A percentile compares a stretch with the other conserved stretches of the same genome.
Evolutionary conservation across 2,329 filamentous ascomycete genomes (phyloP).

Genomic region (Talaromyces sp.): DNA sequence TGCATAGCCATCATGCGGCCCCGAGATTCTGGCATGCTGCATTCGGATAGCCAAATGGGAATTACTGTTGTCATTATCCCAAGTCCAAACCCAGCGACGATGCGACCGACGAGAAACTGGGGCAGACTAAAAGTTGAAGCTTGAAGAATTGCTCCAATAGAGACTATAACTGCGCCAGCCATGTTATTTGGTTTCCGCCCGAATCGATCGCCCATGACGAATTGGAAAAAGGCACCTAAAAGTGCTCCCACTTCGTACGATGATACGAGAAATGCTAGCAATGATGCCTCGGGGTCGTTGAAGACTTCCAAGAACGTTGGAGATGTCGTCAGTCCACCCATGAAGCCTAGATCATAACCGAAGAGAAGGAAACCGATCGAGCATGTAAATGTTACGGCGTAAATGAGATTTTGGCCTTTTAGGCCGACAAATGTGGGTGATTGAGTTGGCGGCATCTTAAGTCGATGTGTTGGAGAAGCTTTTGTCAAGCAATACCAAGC

Average conservation of each 20-base stretch:
- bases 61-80: conserved; percentile 30
- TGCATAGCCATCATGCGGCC: conserved; percentile 32
- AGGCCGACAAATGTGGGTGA: conserved; percentile 15
- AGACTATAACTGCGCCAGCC: conserved; percentile 34
- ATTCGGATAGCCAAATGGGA: conserved; percentile 28
- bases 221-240: conserved; percentile 32
- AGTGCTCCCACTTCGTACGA: conserved; percentile 31
- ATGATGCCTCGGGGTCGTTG: conserved; percentile 23
- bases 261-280: conserved; percentile 25
- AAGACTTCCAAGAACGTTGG: conserved; percentile 14
- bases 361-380: conserved; percentile 48
- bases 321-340: conserved; percentile 13
- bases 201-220: conserved; percentile 44
- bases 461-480: neutral
- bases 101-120: conserved; percentile 27
- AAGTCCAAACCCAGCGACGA: conserved; percentile 27
- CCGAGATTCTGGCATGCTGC: conserved; percentile 8
- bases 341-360: conserved; percentile 47
- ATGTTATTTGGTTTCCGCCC: conserved; percentile 48
- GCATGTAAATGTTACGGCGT: conserved; percentile 25
- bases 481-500: neutral
- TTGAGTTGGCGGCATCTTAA: conserved; percentile 1
- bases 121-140: conserved; percentile 18
- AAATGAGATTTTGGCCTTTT: conserved; percentile 21
- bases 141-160: conserved; percentile 29